Conservation (phyloP, 495 filamentous ascomycete genomes). For the Lophiostoma macrostomum region DNA sequence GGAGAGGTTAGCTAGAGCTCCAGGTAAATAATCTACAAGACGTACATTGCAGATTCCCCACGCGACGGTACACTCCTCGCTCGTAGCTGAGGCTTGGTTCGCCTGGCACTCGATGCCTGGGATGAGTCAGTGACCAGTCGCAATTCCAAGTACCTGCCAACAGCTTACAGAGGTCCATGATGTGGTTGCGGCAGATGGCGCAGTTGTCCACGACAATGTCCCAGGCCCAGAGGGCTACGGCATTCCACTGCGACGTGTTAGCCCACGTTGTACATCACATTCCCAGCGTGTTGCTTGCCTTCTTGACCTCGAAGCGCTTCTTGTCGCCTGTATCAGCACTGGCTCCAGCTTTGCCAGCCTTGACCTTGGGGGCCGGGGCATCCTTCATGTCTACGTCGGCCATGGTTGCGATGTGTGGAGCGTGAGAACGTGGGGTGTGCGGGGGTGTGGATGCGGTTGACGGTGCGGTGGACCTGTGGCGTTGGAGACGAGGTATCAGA, state of each 20-base stretch:
- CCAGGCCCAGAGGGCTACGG: conserved; percentile 99
- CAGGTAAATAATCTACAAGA: conserved; percentile 15
- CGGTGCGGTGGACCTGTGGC: neutral
- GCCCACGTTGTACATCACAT: conserved; percentile 1
- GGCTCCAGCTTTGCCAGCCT: conserved; percentile 51
- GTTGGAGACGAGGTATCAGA: neutral
- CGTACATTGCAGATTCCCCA: conserved; percentile 99
- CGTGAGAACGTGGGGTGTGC: conserved; percentile 4
- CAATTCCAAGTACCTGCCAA: neutral
- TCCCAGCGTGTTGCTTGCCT: conserved; percentile 55
- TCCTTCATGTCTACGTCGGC: conserved; percentile 98
- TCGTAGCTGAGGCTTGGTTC: conserved; percentile 97
- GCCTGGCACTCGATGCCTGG: conserved; percentile 97
- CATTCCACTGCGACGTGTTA: conserved; percentile 74
- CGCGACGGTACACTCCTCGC: conserved; percentile 96
- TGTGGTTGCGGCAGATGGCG: conserved; percentile 98
- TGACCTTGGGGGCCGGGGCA: conserved; percentile 55
- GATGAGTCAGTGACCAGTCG: conserved; percentile 6
- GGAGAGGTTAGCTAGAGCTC: conserved; percentile 17
- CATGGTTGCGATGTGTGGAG: conserved; percentile 53
- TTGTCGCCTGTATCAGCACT: conserved; percentile 62
- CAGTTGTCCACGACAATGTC: conserved; percentile 99
- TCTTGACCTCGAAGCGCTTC: conserved; percentile 97
- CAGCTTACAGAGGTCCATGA: conserved; percentile 92
- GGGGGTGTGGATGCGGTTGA: conserved; percentile 2